Base-by-base conservation (phyloP, 2,329 filamentous ascomycete genomes). In the Spiromastix sp. region DNA sequence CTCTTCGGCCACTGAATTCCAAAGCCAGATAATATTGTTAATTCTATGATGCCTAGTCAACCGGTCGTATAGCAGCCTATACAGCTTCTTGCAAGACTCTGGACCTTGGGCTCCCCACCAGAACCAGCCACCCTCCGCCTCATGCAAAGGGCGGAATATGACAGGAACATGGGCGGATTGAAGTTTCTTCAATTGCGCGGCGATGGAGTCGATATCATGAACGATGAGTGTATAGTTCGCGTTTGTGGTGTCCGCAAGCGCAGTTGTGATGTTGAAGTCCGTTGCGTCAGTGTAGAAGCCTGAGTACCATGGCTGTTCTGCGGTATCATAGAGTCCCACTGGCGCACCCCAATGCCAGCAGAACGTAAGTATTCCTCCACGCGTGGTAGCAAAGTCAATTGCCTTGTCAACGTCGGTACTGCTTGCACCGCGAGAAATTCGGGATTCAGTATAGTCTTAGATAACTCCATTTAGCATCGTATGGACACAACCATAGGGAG, bases 181-280 rank as follows among this genome's bases (percentile, higher is more conserved):
- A 3, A 71, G 53, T 15, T 60, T n/a, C 21, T 26, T 10, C 9
- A 34, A 24, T 24, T 34, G 11, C 5, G 17, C 32, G 1, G 71
- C 75, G 6, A 63, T 63, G 0, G 73, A 68, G 46, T 77, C 72
- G 37, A 77, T 63, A 11, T 68, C 62, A 54, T 77, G 75, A 27
- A 77, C 64, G 31, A 71, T 68, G 54, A 77, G 77, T 3, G 71
- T 64, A 66, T 70, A 1, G 61, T 72, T 0, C 72, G 73, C 5
- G 70, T 71, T 46, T 0, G 61, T 64, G 30, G 76, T 63, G 47
- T 74, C 75, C 3, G 68, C 70, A n/a, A 67, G 60, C 20, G 64
- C 61, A 7, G 60, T 52, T 1, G 72, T 71, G 32, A 63, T 67
- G 6, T 55, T 45, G 25, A 59, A 60, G 2, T 48, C 22, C 5